phyloP scores from a whole-genome alignment of 306 rosid genomes.

The Casuarina equisetifolia region DNA sequence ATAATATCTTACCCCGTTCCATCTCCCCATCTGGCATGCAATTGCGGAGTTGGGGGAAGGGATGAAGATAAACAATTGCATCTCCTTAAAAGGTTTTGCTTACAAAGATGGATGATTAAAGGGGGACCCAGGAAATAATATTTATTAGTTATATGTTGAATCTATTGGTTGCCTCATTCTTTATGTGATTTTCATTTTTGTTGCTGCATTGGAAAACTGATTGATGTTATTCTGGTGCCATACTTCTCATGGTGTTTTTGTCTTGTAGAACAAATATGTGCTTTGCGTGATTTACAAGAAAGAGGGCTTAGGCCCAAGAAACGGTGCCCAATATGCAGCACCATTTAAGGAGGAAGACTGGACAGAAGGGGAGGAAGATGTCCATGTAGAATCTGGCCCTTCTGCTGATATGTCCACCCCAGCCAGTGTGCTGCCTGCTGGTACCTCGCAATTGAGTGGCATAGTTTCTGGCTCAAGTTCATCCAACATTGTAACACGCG shows the following conservation, averaged over 20 bases:
- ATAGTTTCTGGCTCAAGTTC: slow-evolving; percentile 33
- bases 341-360: slow-evolving; percentile 69
- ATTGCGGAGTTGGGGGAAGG: neutral
- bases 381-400: slow-evolving; percentile 24
- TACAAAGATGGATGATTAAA: neutral
- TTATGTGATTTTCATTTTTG: neutral
- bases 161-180: neutral
- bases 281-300: slow-evolving; percentile 62
- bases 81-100: neutral
- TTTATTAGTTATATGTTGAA: neutral
- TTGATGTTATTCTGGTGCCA: slow-evolving; percentile 16
- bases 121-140: neutral
- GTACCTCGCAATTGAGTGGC: slow-evolving; percentile 27
- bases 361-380: slow-evolving; percentile 45
- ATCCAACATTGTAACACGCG: slow-evolving; percentile 32
- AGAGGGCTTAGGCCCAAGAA: slow-evolving; percentile 72
- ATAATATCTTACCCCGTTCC: neutral
- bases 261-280: slow-evolving; percentile 58
- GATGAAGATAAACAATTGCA: neutral
- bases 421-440: slow-evolving; percentile 22
- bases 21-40: too few relatives aligned
- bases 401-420: slow-evolving; percentile 16
- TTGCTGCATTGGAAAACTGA: neutral
- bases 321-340: slow-evolving; percentile 61
- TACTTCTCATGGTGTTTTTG: slow-evolving; percentile 17